These are phyloP conservation scores for Taxawa tesnikishii DNA, from an alignment of 2,329 filamentous ascomycete genomes.

Conservation along the genomic window DNA sequence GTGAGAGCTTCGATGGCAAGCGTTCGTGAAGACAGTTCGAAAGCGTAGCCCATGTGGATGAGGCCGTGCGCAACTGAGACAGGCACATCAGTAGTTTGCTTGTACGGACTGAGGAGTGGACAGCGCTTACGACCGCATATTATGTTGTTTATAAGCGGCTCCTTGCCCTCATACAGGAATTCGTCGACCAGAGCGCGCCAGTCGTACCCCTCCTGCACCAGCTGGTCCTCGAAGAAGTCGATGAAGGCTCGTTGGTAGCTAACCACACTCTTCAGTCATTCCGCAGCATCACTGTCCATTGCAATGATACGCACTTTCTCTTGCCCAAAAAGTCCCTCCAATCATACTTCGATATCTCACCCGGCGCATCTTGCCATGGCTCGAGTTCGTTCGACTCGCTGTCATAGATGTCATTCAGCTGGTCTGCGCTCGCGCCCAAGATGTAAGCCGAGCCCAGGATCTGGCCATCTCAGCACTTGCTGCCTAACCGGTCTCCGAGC, in stretches of 20 bases:
- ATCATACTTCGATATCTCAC: conserved; percentile 70
- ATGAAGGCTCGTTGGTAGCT: conserved; percentile 81
- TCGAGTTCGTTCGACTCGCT: conserved; percentile 58
- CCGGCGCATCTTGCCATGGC: conserved; percentile 71
- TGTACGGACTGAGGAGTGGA: conserved; percentile 7
- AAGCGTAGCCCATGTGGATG: conserved; percentile 92
- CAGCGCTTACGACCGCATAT: conserved; percentile 58
- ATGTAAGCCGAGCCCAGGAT: conserved; percentile 76
- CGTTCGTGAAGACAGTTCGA: conserved; percentile 74
- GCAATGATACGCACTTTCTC: conserved; percentile 37
- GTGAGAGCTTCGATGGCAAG: conserved; percentile 80
- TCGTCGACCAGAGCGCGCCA: conserved; percentile 69
- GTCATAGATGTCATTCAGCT: conserved; percentile 74
- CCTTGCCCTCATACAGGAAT: conserved; percentile 61
- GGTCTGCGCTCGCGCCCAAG: conserved; percentile 59
- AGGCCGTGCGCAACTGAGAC: conserved; percentile 68
- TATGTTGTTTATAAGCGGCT: conserved; percentile 70
- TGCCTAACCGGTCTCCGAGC: conserved; percentile 15
- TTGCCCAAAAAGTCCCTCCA: conserved; percentile 80
- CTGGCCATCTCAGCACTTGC: conserved; percentile 21
- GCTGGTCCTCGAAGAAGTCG: conserved; percentile 89
- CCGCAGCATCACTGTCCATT: conserved; percentile 3
- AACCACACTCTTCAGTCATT: too few species aligned
- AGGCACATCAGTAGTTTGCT: conserved; percentile 16
- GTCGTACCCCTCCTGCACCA: conserved; percentile 66